Evolutionary conservation across 768 basidiomycete species (phyloP), one percentile per base, ranked within the genome.

Genomic region (Kwoniella sp.): DNA sequence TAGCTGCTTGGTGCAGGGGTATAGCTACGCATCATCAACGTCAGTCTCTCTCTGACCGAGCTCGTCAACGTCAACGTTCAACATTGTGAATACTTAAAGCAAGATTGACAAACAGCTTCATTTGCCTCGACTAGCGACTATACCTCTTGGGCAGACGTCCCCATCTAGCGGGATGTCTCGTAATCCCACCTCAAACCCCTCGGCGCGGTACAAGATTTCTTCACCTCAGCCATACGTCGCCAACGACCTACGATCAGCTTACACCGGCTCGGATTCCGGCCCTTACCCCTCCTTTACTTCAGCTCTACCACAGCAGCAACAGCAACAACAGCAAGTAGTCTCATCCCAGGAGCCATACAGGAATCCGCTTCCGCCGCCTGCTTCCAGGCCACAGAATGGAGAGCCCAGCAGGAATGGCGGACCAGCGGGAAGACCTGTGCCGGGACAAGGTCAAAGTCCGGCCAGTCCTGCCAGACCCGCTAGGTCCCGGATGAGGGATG

Each of bases 381-480:
- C 58, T 8, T 37, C 28, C 17, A 57, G 63, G 34, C n/a, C n/a
- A n/a, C 63, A 65, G 51, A 65, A 65, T 59, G 63, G 56, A 17
- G 63, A 52, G 31, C 57, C 57, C 3, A 65, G 51, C 41, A 50
- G 63, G 56, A 45, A 58, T 58, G 56, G 56, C 8, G 38, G 54
- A 25, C 22, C 52, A 38, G 17, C 52, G 17, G n/a, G n/a, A n/a
- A 45, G 41, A 58, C 53, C 60, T 51, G 41, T n/a, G 17, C 31
- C 54, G 17, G 48, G 55, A 9, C 22, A 41, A 37, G 38, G 56
- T 22, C 37, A 30, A 34, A 25, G 22, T 3, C 61, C 72, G n/a
- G 63, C 58, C 17, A 72, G 74, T 68, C 74, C 74, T 28, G 67
- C 69, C 29, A 63, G 74, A 26, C 74, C 74, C 4, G 72, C 66